These are phyloP conservation scores for Sapria himalayana DNA, from an alignment of 345 rosid genomes.

Conservation along the genomic window DNA sequence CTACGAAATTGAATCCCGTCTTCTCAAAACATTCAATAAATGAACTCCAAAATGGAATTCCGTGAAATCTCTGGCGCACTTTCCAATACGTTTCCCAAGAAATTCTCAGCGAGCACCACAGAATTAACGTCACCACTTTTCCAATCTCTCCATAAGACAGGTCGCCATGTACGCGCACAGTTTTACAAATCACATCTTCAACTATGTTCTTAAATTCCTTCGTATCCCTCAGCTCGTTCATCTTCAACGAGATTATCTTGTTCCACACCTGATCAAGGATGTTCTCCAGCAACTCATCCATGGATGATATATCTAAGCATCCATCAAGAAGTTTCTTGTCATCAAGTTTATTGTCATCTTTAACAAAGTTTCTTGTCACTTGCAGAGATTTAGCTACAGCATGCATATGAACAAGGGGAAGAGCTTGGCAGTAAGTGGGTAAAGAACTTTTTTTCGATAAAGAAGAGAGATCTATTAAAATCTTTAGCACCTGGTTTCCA, in stretches of 20 bases:
- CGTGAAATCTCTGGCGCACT: conserved; percentile 3
- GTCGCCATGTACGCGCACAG: background rate
- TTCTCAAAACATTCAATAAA: conserved; percentile 11
- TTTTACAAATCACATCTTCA: conserved; percentile 8
- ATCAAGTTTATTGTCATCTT: no score
- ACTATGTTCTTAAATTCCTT: conserved; percentile 9
- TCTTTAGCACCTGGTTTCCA: conserved; percentile 14
- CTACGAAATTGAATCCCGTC: background rate
- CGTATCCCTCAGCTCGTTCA: conserved; percentile 17
- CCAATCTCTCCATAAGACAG: conserved; percentile 24
- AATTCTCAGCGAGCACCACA: conserved; percentile 19
- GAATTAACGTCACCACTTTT: conserved; percentile 13
- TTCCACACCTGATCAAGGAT: no score
- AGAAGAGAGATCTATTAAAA: conserved; percentile 11
- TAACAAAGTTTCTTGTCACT: no score
- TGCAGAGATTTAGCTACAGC: conserved; percentile 21
- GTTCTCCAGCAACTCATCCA: no score
- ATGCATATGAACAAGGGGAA: conserved; percentile 9
- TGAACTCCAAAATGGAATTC: conserved; percentile 13
- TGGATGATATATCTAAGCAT: no score
- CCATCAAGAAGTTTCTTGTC: no score
- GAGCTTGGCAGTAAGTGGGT: conserved; percentile 10
- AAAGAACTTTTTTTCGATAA: conserved; percentile 3
- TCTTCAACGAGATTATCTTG: no score
- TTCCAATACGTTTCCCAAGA: background rate